These are phyloP conservation scores for Murraya paniculata DNA, from an alignment of 345 rosid genomes.

Conservation along the genomic window DNA sequence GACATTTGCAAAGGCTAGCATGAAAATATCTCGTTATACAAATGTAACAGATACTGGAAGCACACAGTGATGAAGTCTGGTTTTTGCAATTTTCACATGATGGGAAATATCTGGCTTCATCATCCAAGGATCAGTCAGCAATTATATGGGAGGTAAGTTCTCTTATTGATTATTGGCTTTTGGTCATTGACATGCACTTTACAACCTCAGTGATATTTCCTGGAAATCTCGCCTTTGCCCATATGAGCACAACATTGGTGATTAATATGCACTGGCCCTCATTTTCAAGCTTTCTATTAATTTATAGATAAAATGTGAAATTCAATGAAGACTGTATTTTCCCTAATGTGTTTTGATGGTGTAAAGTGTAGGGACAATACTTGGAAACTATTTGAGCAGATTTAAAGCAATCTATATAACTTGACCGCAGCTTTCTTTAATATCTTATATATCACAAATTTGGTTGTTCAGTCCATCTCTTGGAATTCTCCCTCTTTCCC, in stretches of 20 bases:
- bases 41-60: constrained; percentile 59
- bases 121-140: constrained; percentile 59
- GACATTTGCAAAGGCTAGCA: neutral
- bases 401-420: neutral
- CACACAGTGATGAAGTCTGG: constrained; percentile 74
- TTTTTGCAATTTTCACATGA: constrained; percentile 68
- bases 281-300: neutral
- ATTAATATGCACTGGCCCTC: neutral
- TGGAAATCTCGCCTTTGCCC: neutral
- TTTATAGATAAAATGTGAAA: neutral
- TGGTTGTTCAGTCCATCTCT: neutral
- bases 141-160: constrained; percentile 67
- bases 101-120: constrained; percentile 69
- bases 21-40: constrained; percentile 10
- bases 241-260: neutral
- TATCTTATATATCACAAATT: neutral
- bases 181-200: neutral
- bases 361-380: neutral
- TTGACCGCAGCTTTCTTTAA: neutral
- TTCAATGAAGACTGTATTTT: neutral
- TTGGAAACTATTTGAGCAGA: neutral
- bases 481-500: neutral
- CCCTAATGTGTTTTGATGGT: neutral
- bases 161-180: neutral
- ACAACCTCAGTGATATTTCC: neutral